Percentiles rank a stretch among this genome's conserved stretches.
Evolutionary conservation across 495 filamentous ascomycete genomes (phyloP).

Genomic region (Neurospora sp.): DNA sequence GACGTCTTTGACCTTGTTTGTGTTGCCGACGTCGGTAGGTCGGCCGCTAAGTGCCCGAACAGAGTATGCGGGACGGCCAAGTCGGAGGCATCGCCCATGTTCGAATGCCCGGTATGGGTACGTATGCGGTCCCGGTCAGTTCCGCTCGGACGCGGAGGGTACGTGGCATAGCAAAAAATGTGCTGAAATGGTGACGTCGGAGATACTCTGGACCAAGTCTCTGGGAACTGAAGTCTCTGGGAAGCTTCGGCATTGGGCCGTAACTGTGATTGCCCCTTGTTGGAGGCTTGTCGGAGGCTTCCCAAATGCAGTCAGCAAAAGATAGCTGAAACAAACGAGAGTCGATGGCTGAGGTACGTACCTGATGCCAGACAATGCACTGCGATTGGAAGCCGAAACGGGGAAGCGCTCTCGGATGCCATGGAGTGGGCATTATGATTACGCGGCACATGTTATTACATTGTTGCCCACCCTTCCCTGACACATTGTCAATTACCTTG

Average conservation of each 20-base stretch:
- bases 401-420: neutral
- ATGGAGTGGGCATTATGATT: neutral
- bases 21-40: neutral
- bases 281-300: neutral
- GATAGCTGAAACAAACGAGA: neutral
- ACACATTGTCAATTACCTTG: neutral
- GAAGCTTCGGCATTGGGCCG: neutral
- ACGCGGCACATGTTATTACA: neutral
- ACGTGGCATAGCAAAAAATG: neutral
- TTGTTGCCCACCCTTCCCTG: neutral
- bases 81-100: neutral
- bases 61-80: neutral
- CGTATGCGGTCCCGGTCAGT: neutral
- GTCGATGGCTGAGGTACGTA: neutral
- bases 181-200: neutral
- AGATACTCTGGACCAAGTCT: neutral
- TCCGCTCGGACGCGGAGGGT: neutral
- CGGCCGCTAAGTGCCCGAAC: neutral
- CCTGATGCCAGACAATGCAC: neutral
- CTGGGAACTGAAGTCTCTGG: neutral
- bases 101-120: neutral
- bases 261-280: neutral
- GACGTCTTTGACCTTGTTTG: neutral
- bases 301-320: neutral
- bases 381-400: neutral